Conservation (phyloP, 1,284 basidiomycete species). For the Hemileia vastatrix region DNA sequence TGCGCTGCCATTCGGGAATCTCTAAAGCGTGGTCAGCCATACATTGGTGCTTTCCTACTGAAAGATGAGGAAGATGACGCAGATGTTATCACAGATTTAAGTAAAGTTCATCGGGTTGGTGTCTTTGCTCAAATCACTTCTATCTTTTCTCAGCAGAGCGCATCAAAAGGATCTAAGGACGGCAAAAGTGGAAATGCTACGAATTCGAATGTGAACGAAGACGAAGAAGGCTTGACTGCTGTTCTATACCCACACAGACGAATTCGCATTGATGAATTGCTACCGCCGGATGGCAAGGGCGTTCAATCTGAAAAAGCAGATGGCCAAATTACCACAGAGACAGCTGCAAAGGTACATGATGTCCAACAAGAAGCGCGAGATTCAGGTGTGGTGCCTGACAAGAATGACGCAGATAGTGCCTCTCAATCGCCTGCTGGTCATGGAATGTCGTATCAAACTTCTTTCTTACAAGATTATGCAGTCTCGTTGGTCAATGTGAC, state of each 20-base stretch:
- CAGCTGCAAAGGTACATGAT: no score
- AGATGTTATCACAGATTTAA: conserved; percentile 79
- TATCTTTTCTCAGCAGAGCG: conserved; percentile 62
- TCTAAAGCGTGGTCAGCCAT: conserved; percentile 92
- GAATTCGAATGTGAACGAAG: conserved; percentile 47
- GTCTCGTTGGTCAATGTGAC: conserved; percentile 86
- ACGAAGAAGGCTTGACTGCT: conserved; percentile 62
- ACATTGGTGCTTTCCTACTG: conserved; percentile 92
- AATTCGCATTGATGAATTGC: conserved; percentile 77
- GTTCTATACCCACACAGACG: conserved; percentile 91
- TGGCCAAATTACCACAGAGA: no score
- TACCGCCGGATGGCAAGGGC: conserved; percentile 38
- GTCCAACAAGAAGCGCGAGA: no score
- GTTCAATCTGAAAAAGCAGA: no score
- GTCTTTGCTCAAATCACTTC: conserved; percentile 97
- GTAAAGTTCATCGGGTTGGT: conserved; percentile 84
- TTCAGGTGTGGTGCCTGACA: no score
- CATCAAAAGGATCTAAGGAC: conserved; percentile 50
- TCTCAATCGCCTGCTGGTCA: conserved; percentile 4
- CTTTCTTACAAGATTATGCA: conserved; percentile 78
- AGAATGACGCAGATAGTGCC: no score
- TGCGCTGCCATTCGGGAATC: conserved; percentile 93
- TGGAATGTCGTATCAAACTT: conserved; percentile 55
- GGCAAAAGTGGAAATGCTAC: conserved; percentile 41
- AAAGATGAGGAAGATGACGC: conserved; percentile 90